Evolutionary conservation across 2,329 filamentous ascomycete species (phyloP).

Genomic region (Aureobasidium sp.): DNA sequence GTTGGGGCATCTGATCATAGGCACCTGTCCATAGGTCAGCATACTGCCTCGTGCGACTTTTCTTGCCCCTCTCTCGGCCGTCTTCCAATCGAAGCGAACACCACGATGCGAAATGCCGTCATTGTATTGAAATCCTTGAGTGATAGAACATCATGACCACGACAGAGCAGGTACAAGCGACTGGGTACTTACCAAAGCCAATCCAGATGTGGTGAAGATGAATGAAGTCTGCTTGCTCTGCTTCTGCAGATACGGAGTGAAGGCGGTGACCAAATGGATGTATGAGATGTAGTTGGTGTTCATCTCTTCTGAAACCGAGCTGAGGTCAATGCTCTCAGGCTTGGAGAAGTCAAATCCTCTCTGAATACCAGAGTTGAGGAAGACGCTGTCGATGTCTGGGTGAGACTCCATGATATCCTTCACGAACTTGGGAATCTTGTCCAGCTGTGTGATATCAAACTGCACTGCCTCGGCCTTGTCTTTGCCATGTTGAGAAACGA

Average conservation of each 20-base stretch:
- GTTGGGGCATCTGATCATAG: constrained; percentile 39
- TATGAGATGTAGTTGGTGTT: constrained; percentile 44
- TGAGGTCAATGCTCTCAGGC: constrained; percentile 39
- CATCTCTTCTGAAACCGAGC: constrained; percentile 36
- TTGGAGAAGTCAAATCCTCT: constrained; percentile 41
- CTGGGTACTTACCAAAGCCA: constrained; percentile 33
- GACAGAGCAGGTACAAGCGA: neutral
- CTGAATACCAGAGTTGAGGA: constrained; percentile 48
- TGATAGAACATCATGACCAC: neutral
- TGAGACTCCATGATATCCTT: constrained; percentile 34
- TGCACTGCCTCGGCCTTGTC: constrained; percentile 37
- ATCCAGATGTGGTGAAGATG: constrained; percentile 42
- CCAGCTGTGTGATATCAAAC: constrained; percentile 45
- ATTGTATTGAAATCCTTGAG: neutral
- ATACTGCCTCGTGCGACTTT: neutral
- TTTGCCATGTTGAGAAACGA: constrained; percentile 38
- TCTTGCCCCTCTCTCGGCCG: neutral
- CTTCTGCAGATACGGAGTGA: constrained; percentile 42
- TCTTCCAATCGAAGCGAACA: neutral
- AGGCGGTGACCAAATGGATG: constrained; percentile 41
- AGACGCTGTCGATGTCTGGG: constrained; percentile 42
- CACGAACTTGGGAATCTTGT: constrained; percentile 38
- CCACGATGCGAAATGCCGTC: neutral
- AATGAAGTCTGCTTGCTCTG: constrained; percentile 34
- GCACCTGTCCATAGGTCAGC: constrained; percentile 17